Conservation (phyloP, 768 basidiomycete species). For the Stropharia rugosoannulata region DNA sequence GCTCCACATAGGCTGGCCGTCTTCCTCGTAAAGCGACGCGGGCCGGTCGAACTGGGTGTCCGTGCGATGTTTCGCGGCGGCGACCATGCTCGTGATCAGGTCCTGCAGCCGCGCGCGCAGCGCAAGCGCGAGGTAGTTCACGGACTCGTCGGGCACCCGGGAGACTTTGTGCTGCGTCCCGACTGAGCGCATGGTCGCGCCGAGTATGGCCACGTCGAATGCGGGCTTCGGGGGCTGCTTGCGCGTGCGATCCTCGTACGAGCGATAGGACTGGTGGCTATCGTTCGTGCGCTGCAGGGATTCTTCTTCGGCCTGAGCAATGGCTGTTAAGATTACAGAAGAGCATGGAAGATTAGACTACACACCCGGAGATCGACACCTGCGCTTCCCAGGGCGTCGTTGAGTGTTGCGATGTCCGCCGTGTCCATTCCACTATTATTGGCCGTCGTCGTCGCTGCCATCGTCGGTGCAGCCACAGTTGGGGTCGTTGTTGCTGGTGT, state of each 20-base stretch:
- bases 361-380: conserved; percentile 82
- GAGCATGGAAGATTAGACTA: conserved; percentile 8
- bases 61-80: conserved; percentile 65
- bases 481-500: background rate
- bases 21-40: conserved; percentile 58
- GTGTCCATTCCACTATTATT: conserved; percentile 48
- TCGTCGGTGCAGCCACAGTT: background rate
- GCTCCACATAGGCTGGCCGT: conserved; percentile 80
- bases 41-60: conserved; percentile 70
- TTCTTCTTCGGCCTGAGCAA: conserved; percentile 79
- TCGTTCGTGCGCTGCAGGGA: conserved; percentile 66
- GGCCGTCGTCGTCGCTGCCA: conserved; percentile 7
- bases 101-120: conserved; percentile 73
- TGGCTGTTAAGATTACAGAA: background rate
- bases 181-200: conserved; percentile 66
- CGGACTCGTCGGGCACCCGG: conserved; percentile 64
- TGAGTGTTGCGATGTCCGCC: conserved; percentile 73
- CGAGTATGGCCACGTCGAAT: conserved; percentile 67
- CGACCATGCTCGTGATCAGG: conserved; percentile 65
- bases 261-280: conserved; percentile 59
- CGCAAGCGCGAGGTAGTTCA: conserved; percentile 78
- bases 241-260: conserved; percentile 75
- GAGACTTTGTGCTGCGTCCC: conserved; percentile 69
- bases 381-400: conserved; percentile 83
- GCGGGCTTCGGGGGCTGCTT: conserved; percentile 72